Evolutionary conservation across 345 rosid genomes (phyloP).

Genomic region (Carallia brachiata): DNA sequence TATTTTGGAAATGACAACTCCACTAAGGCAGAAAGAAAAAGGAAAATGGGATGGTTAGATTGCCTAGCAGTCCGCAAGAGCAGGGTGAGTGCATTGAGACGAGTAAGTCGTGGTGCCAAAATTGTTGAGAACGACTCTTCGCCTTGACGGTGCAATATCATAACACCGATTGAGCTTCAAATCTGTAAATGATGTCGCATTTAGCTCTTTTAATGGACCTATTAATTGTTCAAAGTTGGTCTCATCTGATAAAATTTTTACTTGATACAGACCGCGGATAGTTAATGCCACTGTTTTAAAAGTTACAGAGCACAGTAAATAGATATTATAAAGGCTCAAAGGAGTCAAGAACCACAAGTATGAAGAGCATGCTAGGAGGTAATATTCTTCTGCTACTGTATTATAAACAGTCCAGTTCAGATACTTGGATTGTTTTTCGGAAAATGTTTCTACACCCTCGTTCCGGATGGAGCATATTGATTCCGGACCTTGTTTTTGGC

Average conservation of each 20-base stretch:
- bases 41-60: slow-evolving; percentile 3
- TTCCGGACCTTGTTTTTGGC: too few species aligned
- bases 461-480: too few species aligned
- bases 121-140: slow-evolving; percentile 27
- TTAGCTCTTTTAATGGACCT: too few species aligned
- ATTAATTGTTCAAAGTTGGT: not conserved
- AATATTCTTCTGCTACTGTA: too few species aligned
- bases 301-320: too few species aligned
- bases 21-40: slow-evolving; percentile 19
- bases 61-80: slow-evolving; percentile 22
- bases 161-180: not conserved
- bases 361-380: too few species aligned
- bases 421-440: too few species aligned
- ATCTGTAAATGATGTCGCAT: not conserved
- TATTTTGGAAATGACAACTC: slow-evolving; percentile 14
- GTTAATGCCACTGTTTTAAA: too few species aligned
- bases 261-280: not conserved
- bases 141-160: slow-evolving; percentile 7
- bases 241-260: not conserved
- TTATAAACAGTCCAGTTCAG: too few species aligned
- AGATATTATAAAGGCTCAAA: too few species aligned
- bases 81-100: slow-evolving; percentile 31
- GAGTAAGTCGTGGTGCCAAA: slow-evolving; percentile 36
- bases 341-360: too few species aligned
- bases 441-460: too few species aligned